Evolutionary conservation across 2,329 filamentous ascomycete species (phyloP).

Genomic region (Hypoxylon sp.): DNA sequence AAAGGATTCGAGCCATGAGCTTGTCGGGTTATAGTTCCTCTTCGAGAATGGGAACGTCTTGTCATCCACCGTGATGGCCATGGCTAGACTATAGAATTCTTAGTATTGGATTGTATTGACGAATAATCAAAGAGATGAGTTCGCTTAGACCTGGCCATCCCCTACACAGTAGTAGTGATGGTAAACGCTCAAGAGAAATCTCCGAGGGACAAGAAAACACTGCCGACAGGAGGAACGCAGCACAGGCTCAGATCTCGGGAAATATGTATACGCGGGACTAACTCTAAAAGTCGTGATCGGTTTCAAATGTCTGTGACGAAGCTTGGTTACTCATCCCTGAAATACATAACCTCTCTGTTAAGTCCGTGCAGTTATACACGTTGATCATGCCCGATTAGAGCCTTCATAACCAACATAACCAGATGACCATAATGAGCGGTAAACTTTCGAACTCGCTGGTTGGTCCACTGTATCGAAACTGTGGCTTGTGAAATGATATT

Average conservation of each 20-base stretch:
- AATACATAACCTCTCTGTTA: slow-evolving; percentile 7
- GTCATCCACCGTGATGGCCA: background rate
- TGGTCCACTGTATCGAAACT: background rate
- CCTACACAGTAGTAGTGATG: background rate
- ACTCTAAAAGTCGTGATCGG: slow-evolving; percentile 19
- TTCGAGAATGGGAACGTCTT: slow-evolving; percentile 7
- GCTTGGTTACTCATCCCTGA: slow-evolving; percentile 4
- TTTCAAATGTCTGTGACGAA: slow-evolving; percentile 17
- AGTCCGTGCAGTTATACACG: slow-evolving; percentile 12
- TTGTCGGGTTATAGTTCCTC: slow-evolving; percentile 26
- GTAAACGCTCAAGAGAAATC: slow-evolving; percentile 4
- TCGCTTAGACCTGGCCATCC: background rate
- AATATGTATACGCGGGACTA: slow-evolving; percentile 27
- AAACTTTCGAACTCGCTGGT: background rate
- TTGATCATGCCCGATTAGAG: background rate
- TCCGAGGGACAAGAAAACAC: slow-evolving; percentile 5
- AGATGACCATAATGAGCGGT: slow-evolving; percentile 1
- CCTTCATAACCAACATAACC: slow-evolving; percentile 3
- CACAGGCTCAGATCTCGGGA: slow-evolving; percentile 20
- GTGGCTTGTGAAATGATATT: slow-evolving; percentile 4
- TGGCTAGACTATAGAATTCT: slow-evolving; percentile 1
- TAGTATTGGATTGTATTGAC: background rate
- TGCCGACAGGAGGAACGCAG: slow-evolving; percentile 2
- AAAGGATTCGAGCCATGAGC: background rate
- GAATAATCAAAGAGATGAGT: background rate